Base-by-base conservation (phyloP, 768 basidiomycete genomes). In the Myochromella boudieri region DNA sequence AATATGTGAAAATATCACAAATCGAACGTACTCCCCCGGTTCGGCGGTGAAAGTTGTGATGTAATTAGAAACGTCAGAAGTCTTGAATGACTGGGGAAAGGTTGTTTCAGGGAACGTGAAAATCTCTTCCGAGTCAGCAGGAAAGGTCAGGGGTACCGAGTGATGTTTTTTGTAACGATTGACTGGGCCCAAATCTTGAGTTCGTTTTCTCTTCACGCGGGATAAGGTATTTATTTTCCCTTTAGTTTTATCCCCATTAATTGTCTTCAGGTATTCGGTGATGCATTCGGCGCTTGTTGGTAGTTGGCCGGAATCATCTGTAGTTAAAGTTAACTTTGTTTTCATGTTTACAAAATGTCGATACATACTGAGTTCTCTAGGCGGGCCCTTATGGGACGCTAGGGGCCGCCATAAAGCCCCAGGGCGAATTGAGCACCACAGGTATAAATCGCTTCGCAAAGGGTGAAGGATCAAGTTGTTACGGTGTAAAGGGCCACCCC, bases 1-100 rank as follows among this genome's bases (percentile, higher is more conserved):
- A 17, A 48, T 42, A 8, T 48, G 46, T 6, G 32, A 41, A 21
- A 48, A 48, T 5, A 44, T 34, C 11, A 10, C 17, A 18, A 15
- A 44, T 20, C 17, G 17, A 34, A 21, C 33, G 18, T 44, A n/a
- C n/a, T n/a, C n/a, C n/a, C n/a, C 20, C 9, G 34, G 12, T 17
- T 37, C 25, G 21, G 7, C 37, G 12, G 12, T 17, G 20, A 12
- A 37, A n/a, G 33, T 4, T 25, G 6, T 17, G 6, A 20, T 12
- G 14, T 28, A 21, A 14, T 27, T 7, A 26, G 24, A 3, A 10
- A 44, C 10, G 34, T 22, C 26, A 5, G 34, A n/a, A 6, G 26
- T 25, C 12, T 21, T 8, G n/a, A 44, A 44, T n/a, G 26, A 11
- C 18, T 12, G 34, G n/a, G 34, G 4, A 44, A 17, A 17, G 25